Evolutionary conservation across 768 basidiomycete genomes (phyloP).

Genomic region (Phlebiopsis gigantea): DNA sequence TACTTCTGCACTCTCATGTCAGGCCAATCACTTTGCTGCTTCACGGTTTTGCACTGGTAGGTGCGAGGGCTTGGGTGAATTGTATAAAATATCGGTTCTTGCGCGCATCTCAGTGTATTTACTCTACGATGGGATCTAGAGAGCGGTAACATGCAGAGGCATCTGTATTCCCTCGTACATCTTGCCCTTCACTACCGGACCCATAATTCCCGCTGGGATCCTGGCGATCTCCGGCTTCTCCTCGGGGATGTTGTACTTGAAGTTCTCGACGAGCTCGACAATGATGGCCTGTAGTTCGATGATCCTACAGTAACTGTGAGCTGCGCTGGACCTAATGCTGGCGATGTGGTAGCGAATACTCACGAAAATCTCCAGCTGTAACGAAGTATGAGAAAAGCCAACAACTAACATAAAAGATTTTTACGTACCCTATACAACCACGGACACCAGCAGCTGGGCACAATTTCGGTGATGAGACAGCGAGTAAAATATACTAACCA

Average conservation of each 20-base stretch:
- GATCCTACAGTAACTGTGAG: constrained; percentile 24
- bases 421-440: constrained; percentile 1
- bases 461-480: background rate
- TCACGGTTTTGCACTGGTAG: too few species aligned
- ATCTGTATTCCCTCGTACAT: constrained; percentile 26
- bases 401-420: background rate
- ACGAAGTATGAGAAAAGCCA: background rate
- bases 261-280: constrained; percentile 31
- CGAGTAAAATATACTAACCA: background rate
- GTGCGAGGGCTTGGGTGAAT: too few species aligned
- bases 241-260: constrained; percentile 28
- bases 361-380: constrained; percentile 28
- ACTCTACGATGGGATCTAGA: too few species aligned
- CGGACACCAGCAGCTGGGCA: constrained; percentile 12
- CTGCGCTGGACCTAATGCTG: background rate
- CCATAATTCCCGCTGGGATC: constrained; percentile 27
- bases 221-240: constrained; percentile 27
- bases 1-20: too few species aligned
- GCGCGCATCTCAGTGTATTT: too few species aligned
- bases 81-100: too few species aligned
- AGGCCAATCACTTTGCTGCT: too few species aligned
- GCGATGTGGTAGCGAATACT: constrained; percentile 6
- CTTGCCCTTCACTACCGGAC: constrained; percentile 29
- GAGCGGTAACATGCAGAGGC: constrained; percentile 27
- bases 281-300: constrained; percentile 32